phyloP scores from a whole-genome alignment of 805 yeast species.

The Metschnikowia kofuensis region DNA sequence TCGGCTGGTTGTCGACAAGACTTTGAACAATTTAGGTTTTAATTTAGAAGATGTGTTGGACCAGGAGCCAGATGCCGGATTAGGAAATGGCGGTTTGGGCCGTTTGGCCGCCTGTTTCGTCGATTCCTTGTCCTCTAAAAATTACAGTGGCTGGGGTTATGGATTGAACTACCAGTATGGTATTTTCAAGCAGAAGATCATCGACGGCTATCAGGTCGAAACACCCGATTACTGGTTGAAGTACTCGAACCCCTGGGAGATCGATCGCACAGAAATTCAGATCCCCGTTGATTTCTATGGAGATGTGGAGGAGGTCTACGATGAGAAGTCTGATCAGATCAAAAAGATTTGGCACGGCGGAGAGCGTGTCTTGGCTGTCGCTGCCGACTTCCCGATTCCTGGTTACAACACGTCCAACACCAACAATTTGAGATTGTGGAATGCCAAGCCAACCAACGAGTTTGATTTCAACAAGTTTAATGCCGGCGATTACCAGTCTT shows the following conservation, averaged over 20 bases:
- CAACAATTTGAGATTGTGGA: slow-evolving; percentile 88
- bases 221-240: slow-evolving; percentile 93
- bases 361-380: slow-evolving; percentile 84
- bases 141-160: slow-evolving; percentile 95
- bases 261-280: slow-evolving; percentile 80
- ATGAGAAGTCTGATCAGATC: slow-evolving; percentile 52
- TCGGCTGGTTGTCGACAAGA: slow-evolving; percentile 50
- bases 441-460: slow-evolving; percentile 84
- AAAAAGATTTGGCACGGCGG: slow-evolving; percentile 81
- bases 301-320: slow-evolving; percentile 56
- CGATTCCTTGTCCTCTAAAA: slow-evolving; percentile 81
- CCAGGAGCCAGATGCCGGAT: slow-evolving; percentile 90
- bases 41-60: slow-evolving; percentile 79
- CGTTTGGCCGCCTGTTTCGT: slow-evolving; percentile 92
- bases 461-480: slow-evolving; percentile 90
- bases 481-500: slow-evolving; percentile 83
- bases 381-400: slow-evolving; percentile 90
- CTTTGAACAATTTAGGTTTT: slow-evolving; percentile 72
- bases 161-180: slow-evolving; percentile 93
- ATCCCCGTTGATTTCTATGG: slow-evolving; percentile 92
- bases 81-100: slow-evolving; percentile 95
- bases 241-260: slow-evolving; percentile 91
- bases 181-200: slow-evolving; percentile 83
- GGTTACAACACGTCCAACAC: slow-evolving; percentile 82
- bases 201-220: slow-evolving; percentile 92